phyloP scores from a whole-genome alignment of 164 flowering plant species.

The Liquidambar formosana region DNA sequence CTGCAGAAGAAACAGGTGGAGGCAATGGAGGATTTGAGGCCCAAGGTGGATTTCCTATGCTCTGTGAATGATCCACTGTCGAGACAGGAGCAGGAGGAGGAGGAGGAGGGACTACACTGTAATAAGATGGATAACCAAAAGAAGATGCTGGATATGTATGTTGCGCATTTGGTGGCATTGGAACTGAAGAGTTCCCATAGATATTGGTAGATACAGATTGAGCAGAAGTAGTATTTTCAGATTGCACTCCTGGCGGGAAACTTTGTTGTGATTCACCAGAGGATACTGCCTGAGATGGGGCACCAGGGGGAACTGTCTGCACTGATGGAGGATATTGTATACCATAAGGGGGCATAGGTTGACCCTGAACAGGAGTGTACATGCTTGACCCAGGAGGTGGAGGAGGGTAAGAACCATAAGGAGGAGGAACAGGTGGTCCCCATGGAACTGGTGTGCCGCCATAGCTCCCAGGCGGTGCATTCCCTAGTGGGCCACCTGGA shows the following conservation, averaged over 20 bases:
- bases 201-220: slow-evolving; percentile 32
- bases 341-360: slow-evolving; percentile 62
- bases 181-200: slow-evolving; percentile 42
- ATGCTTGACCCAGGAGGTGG: slow-evolving; percentile 71
- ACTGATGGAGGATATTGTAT: slow-evolving; percentile 62
- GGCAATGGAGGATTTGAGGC: slow-evolving; percentile 56
- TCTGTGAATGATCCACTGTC: slow-evolving; percentile 42
- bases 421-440: slow-evolving; percentile 74
- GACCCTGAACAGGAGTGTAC: slow-evolving; percentile 63
- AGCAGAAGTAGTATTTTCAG: slow-evolving; percentile 41
- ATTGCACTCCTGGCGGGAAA: slow-evolving; percentile 67
- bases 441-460: slow-evolving; percentile 77
- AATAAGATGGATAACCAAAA: slow-evolving; percentile 61
- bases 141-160: slow-evolving; percentile 57
- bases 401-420: slow-evolving; percentile 57
- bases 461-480: slow-evolving; percentile 51
- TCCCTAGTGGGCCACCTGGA: slow-evolving; percentile 58
- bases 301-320: slow-evolving; percentile 50
- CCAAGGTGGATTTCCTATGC: slow-evolving; percentile 69
- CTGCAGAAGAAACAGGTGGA: slow-evolving; percentile 58
- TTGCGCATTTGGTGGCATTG: slow-evolving; percentile 51
- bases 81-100: slow-evolving; percentile 35
- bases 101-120: slow-evolving; percentile 50
- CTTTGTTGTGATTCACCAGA: slow-evolving; percentile 60
- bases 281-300: slow-evolving; percentile 41